Conservation (phyloP, 2,329 filamentous ascomycete genomes). For the Fusarium citri region DNA sequence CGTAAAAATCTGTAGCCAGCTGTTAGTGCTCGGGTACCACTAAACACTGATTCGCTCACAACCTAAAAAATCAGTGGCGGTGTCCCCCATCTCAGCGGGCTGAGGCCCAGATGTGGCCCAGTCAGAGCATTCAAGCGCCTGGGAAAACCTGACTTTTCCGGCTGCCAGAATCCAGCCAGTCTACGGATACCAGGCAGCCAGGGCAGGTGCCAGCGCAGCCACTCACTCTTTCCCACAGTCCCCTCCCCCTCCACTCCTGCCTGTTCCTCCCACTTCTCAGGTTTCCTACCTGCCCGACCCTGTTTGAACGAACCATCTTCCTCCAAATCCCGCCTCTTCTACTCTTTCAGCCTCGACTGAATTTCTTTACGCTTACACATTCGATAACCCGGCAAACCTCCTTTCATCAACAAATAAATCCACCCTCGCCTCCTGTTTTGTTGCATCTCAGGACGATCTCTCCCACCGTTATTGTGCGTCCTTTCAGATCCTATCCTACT, state of each 20-base stretch:
- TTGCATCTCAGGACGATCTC: constrained; percentile 34
- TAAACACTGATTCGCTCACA: constrained; percentile 33
- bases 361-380: constrained; percentile 38
- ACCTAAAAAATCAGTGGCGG: constrained; percentile 40
- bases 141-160: constrained; percentile 51
- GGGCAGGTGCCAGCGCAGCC: constrained; percentile 37
- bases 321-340: constrained; percentile 47
- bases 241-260: constrained; percentile 1
- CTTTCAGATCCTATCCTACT: constrained; percentile 31
- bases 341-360: constrained; percentile 46
- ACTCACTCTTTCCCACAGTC: constrained; percentile 39
- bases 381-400: constrained; percentile 22
- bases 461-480: constrained; percentile 45
- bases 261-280: constrained; percentile 7
- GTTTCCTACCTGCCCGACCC: constrained; percentile 36
- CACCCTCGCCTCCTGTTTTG: constrained; percentile 25
- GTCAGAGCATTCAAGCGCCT: constrained; percentile 28
- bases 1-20: constrained; percentile 24
- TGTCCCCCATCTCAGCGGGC: constrained; percentile 34
- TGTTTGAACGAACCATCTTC: constrained; percentile 45
- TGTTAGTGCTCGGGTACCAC: constrained; percentile 47
- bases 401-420: constrained; percentile 7
- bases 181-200: background rate
- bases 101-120: constrained; percentile 31
- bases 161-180: constrained; percentile 35